These are phyloP conservation scores for Sugiyamaella mastotermitis DNA, from an alignment of 805 yeast genomes.

Conservation along the genomic window DNA sequence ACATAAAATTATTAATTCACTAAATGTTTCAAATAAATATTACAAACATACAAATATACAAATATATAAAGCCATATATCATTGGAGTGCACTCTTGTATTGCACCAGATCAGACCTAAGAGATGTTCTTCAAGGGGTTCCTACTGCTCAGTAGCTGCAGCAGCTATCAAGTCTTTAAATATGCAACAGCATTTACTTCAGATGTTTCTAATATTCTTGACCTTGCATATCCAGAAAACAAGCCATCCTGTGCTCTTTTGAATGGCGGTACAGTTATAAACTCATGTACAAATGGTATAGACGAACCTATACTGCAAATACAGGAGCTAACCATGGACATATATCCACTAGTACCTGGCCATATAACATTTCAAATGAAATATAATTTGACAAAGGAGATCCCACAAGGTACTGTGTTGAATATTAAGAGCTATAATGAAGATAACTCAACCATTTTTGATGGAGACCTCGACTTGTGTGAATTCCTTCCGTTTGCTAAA, in stretches of 20 bases:
- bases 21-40: too few species aligned
- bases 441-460: conserved; percentile 12
- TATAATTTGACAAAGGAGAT: conserved; percentile 20
- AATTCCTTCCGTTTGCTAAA: conserved; percentile 21
- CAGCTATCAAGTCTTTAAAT: too few species aligned
- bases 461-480: conserved; percentile 24
- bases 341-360: conserved; percentile 27
- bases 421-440: conserved; percentile 19
- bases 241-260: conserved; percentile 3
- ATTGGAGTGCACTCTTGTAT: too few species aligned
- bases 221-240: conserved; percentile 2
- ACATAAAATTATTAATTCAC: too few species aligned
- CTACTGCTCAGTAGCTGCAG: too few species aligned
- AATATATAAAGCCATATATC: too few species aligned
- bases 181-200: too few species aligned
- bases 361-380: conserved; percentile 20
- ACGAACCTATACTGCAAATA: conserved; percentile 21
- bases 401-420: conserved; percentile 20
- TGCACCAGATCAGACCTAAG: too few species aligned
- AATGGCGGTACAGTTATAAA: conserved; percentile 12
- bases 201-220: conserved; percentile 3
- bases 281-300: conserved; percentile 17
- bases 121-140: too few species aligned
- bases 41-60: too few species aligned
- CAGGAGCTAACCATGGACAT: conserved; percentile 20